Conservation (phyloP, 192 early-diverging fungal genomes). For the Coemansia sp. region DNA sequence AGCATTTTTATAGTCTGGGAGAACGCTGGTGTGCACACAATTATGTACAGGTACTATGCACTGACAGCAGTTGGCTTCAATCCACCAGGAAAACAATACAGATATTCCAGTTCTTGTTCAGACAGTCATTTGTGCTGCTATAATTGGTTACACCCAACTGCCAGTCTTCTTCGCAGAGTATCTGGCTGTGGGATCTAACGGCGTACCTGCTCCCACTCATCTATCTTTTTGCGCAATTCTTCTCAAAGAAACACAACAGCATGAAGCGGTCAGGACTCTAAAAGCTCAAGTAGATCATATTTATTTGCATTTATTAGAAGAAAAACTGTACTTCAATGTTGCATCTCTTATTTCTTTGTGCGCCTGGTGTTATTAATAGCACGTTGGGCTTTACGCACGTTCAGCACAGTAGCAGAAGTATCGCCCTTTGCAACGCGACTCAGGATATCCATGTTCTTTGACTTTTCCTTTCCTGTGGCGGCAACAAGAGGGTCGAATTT, state of each 20-base stretch:
- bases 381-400: constrained; percentile 53
- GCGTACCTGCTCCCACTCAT: constrained; percentile 73
- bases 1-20: constrained; percentile 74
- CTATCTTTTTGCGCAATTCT: constrained; percentile 16
- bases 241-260: no score
- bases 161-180: constrained; percentile 52
- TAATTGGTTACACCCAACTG: constrained; percentile 40
- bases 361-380: constrained; percentile 49
- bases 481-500: constrained; percentile 66
- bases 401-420: constrained; percentile 35
- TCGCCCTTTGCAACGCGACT: constrained; percentile 63
- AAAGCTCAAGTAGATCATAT: not conserved
- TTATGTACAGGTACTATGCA: constrained; percentile 74
- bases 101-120: constrained; percentile 81
- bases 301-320: no score
- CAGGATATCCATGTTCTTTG: constrained; percentile 64
- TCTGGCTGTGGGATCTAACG: constrained; percentile 62
- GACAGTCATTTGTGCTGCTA: constrained; percentile 54
- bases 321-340: no score
- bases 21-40: constrained; percentile 81
- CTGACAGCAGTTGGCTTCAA: constrained; percentile 67
- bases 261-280: not conserved
- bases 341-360: constrained; percentile 16
- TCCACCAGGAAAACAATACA: constrained; percentile 83
- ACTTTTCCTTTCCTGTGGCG: constrained; percentile 70